Percentiles rank a stretch among this genome's conserved stretches.
These are phyloP conservation scores for Rhizophora apiculata DNA, from an alignment of 345 rosid species.

Conservation along the genomic window DNA sequence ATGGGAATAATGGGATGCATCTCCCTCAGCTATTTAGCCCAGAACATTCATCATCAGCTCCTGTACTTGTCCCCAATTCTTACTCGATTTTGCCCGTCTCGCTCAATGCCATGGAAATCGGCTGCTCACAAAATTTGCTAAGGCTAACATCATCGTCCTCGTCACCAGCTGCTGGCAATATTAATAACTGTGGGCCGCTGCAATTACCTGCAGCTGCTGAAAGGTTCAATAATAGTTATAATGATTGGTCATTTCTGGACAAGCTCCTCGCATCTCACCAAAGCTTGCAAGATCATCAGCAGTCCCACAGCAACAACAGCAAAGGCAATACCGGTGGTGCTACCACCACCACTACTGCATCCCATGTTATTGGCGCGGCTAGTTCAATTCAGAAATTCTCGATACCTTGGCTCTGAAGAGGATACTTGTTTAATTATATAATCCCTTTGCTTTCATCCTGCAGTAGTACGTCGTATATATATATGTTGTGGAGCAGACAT, in stretches of 20 bases:
- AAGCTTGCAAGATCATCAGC: constrained; percentile 16
- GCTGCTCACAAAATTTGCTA: constrained; percentile 64
- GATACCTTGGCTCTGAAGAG: constrained; percentile 49
- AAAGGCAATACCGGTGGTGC: no score
- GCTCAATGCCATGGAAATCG: constrained; percentile 42
- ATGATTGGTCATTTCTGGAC: constrained; percentile 86
- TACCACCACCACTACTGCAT: constrained; percentile 7
- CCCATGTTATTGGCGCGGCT: constrained; percentile 34
- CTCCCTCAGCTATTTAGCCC: constrained; percentile 81
- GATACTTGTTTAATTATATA: constrained; percentile 31
- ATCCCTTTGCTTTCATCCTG: not conserved
- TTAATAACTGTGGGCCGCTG: constrained; percentile 8
- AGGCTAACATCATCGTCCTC: constrained; percentile 46
- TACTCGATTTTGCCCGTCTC: constrained; percentile 31
- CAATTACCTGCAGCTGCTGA: constrained; percentile 21
- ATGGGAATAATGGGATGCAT: constrained; percentile 49
- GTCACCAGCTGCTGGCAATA: no score
- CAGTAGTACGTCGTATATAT: not conserved
- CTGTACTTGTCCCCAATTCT: constrained; percentile 12
- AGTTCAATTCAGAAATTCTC: constrained; percentile 48
- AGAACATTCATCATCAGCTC: constrained; percentile 39
- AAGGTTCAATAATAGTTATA: constrained; percentile 28
- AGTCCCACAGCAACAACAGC: constrained; percentile 13
- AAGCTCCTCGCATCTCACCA: constrained; percentile 73
- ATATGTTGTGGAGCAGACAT: no score